Conservation (phyloP, 2,329 filamentous ascomycete genomes). For the Lachnellula suecica region DNA sequence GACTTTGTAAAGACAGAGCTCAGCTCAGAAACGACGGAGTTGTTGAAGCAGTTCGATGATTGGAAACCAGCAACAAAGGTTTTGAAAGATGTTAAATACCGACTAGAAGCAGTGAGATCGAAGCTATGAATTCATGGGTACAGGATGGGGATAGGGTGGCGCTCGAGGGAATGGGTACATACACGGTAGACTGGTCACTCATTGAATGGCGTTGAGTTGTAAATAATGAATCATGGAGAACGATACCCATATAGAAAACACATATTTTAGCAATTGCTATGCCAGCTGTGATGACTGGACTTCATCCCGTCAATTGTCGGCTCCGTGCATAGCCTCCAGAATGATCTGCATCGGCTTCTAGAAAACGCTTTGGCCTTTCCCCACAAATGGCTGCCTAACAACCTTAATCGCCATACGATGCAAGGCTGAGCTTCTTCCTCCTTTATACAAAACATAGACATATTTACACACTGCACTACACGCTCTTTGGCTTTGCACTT, state of each 20-base stretch:
- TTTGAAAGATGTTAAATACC: slow-evolving; percentile 92
- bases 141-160: neutral
- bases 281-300: too few species aligned
- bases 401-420: too few species aligned
- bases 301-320: too few species aligned
- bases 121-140: slow-evolving; percentile 52
- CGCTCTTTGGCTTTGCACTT: neutral
- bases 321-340: too few species aligned
- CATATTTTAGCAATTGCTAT: too few species aligned
- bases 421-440: too few species aligned
- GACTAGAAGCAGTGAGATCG: slow-evolving; percentile 86
- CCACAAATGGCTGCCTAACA: too few species aligned
- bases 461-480: neutral
- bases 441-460: neutral
- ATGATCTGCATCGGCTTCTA: too few species aligned
- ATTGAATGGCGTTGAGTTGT: neutral
- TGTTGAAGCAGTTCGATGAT: slow-evolving; percentile 86
- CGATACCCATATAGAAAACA: slow-evolving; percentile 2
- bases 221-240: slow-evolving; percentile 1
- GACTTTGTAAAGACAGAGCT: slow-evolving; percentile 83
- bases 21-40: slow-evolving; percentile 70
- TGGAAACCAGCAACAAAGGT: slow-evolving; percentile 92
- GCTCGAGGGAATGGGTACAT: neutral
- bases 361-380: too few species aligned
- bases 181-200: neutral